phyloP scores from a whole-genome alignment of 177 flowering plant genomes.

The Telopea speciosissima region DNA sequence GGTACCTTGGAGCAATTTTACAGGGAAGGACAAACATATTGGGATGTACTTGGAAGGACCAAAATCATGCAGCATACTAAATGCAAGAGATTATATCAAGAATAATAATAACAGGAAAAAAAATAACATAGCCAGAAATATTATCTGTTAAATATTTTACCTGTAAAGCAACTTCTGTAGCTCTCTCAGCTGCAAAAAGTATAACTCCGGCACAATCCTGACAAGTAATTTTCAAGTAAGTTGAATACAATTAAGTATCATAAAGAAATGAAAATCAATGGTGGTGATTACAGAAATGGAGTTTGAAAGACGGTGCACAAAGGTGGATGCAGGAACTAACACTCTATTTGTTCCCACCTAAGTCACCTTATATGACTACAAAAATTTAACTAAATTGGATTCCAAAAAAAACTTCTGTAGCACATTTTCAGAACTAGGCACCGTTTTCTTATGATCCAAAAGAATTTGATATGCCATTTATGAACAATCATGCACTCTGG shows the following conservation, averaged over 20 bases:
- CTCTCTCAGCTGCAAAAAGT: conserved; percentile 89
- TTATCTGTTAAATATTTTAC: conserved; percentile 24
- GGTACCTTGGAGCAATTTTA: no score
- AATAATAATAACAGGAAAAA: no score
- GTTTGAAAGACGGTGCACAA: conserved; percentile 1
- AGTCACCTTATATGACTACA: not conserved
- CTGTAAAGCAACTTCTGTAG: conserved; percentile 98
- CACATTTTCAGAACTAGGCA: not conserved
- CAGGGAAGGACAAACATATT: no score
- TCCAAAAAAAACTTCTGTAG: not conserved
- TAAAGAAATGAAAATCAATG: no score
- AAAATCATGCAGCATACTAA: not conserved
- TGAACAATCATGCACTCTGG: not conserved
- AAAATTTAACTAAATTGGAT: not conserved
- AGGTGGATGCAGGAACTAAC: not conserved
- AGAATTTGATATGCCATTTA: not conserved
- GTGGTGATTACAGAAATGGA: no score
- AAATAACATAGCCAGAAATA: no score
- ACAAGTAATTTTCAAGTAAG: conserved; percentile 11
- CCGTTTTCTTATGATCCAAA: not conserved
- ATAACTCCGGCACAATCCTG: conserved; percentile 98
- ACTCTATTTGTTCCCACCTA: not conserved
- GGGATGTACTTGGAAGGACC: not conserved
- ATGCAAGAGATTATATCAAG: not conserved
- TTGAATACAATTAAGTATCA: conserved; percentile 2